Percentiles rank a stretch among this genome's conserved stretches.
phyloP scores from a whole-genome alignment of 306 rosid genomes.

The Senna siamea region DNA sequence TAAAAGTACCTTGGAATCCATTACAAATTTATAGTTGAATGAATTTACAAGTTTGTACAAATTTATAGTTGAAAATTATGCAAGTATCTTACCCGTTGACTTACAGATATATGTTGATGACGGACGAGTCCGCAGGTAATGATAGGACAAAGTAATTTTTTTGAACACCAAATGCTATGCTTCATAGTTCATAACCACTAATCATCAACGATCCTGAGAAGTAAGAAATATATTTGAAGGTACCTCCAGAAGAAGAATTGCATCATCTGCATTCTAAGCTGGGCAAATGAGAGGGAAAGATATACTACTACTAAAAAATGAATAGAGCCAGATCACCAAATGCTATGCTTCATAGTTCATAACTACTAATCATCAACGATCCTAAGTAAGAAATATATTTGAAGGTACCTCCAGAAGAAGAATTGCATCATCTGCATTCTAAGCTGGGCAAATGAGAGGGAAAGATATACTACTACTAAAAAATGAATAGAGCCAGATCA shows the following conservation, averaged over 20 bases:
- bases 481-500: neutral
- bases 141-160: too few species aligned
- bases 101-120: neutral
- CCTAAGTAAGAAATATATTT: conserved; percentile 29
- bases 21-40: neutral
- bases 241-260: conserved; percentile 60
- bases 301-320: conserved; percentile 7
- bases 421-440: conserved; percentile 98
- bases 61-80: neutral
- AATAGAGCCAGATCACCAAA: neutral
- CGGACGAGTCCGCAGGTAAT: neutral
- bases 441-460: conserved; percentile 93
- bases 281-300: conserved; percentile 94
- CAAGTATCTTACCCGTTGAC: neutral
- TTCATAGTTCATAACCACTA: too few species aligned
- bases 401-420: conserved; percentile 84
- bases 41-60: neutral
- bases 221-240: too few species aligned
- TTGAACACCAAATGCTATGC: too few species aligned
- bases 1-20: neutral
- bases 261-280: conserved; percentile 98
- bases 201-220: too few species aligned
- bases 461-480: conserved; percentile 49
- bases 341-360: conserved; percentile 11
- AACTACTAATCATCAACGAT: conserved; percentile 28